Base-by-base conservation (phyloP, 495 filamentous ascomycete species). In the Hyaloscypha bicolor region DNA sequence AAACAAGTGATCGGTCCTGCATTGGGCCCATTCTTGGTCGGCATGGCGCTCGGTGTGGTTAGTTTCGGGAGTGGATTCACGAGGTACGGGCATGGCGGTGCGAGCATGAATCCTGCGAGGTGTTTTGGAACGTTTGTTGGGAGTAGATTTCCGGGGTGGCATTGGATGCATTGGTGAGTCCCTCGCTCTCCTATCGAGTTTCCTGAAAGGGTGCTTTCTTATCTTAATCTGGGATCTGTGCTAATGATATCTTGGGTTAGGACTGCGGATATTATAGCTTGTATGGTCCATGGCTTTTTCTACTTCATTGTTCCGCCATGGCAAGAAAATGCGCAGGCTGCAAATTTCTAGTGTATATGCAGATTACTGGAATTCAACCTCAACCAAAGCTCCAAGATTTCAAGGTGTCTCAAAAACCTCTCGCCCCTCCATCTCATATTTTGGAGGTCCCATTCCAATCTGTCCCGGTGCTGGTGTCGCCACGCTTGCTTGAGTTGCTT, bases 21-120 rank as follows among this genome's bases (percentile, higher is more conserved):
- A 11, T 67, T 79, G 11, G 74, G 77, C 6, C 82, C 81, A 0
- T 79, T 81, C 62, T 73, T 83, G 21, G 79, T 84, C 22, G 83
- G 82, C 0, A 64, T 82, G 39, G 68, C 76, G 3, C 62, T 84
- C 12, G 80, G 77, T 0, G 55, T 81, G 22, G 67, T 79, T 12
- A 78, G 68, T 22, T 83, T 80, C 73, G 75, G 72, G 12, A 77
- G 79, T 16, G 75, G 76, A 16, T 76, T 77, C 64, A 76, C 74
- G 5, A 71, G 74, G 31, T 67, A 73, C 8, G 81, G 81, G 6
- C 81, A 80, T 72, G 56, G 55, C n/a, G 62, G 67, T 8, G 62
- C 67, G 30, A 61, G 62, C 14, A 53, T 65, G 56, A 69, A 69
- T 56, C 67, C 67, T 19, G 67, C 67, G 45, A 65, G 67, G 56